A percentile compares a stretch with the other conserved stretches of the same genome.
These are phyloP conservation scores for Pleodorina starrii DNA, from an alignment of 139 green algal species.

Conservation along the genomic window DNA sequence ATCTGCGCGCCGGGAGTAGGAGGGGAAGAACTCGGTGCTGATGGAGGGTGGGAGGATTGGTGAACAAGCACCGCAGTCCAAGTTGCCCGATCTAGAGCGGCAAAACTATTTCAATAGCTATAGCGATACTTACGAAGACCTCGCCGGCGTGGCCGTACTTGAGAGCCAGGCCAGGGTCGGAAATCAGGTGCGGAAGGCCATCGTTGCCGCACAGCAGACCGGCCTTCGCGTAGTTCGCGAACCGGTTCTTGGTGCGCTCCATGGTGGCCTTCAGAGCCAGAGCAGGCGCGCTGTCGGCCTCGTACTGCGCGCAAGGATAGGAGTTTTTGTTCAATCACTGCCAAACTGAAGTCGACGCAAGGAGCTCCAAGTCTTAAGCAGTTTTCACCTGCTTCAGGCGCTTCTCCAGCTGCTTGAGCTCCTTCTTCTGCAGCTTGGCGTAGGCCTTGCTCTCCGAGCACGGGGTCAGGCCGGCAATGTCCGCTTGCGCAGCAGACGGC, in stretches of 20 bases:
- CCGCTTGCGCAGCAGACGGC: conserved; percentile 88
- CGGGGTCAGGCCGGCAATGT: conserved; percentile 95
- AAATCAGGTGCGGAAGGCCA: conserved; percentile 98
- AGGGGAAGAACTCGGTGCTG: too few relatives aligned
- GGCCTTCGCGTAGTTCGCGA: conserved; percentile 92
- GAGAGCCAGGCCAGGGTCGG: conserved; percentile 95
- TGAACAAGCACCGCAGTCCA: too few relatives aligned
- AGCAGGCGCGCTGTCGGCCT: conserved; percentile 87
- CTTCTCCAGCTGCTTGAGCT: conserved; percentile 91
- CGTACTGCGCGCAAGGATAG: conserved; percentile 83
- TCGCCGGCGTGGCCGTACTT: conserved; percentile 95
- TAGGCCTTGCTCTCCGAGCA: conserved; percentile 97
- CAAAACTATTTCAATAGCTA: too few relatives aligned
- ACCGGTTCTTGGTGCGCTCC: conserved; percentile 94
- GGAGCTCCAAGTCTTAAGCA: not conserved
- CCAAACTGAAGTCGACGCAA: not conserved
- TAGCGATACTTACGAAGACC: conserved; percentile 85
- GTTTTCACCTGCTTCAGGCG: conserved; percentile 83
- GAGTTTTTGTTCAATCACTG: not conserved
- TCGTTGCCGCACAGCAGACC: conserved; percentile 98
- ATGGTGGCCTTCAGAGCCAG: conserved; percentile 96
- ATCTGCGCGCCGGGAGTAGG: conserved; percentile 78
- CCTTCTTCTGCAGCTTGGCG: conserved; percentile 95
- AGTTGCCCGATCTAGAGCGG: too few relatives aligned
- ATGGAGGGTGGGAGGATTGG: too few relatives aligned